Conservation (phyloP, 106 monocot species). For the Iris macrosiphon region DNA sequence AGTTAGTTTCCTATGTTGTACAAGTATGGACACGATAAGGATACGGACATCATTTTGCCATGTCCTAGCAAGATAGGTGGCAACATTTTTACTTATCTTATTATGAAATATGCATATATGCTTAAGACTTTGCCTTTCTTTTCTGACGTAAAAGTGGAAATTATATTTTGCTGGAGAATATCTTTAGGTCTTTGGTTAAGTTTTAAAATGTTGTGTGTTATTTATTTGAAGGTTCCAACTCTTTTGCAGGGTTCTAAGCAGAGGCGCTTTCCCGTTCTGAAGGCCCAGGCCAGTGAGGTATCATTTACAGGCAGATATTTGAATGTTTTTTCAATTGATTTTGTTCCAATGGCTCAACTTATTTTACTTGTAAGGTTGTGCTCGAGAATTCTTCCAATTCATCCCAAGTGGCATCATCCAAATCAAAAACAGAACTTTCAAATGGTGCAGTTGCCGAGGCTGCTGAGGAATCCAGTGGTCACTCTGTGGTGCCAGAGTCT, state of each 20-base stretch:
- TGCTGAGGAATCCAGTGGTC: slow-evolving; percentile 11
- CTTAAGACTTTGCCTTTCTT: too few relatives aligned
- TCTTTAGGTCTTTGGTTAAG: too few relatives aligned
- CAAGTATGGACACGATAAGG: too few relatives aligned
- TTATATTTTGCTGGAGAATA: too few relatives aligned
- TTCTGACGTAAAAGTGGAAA: too few relatives aligned
- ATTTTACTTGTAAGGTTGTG: slow-evolving; percentile 12
- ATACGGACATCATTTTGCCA: too few relatives aligned
- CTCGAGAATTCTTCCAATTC: slow-evolving; percentile 30
- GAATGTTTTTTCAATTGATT: background rate
- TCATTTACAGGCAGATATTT: background rate
- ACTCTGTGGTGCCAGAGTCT: slow-evolving; percentile 19
- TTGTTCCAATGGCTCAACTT: background rate
- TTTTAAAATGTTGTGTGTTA: too few relatives aligned
- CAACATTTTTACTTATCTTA: too few relatives aligned
- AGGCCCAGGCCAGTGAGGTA: slow-evolving; percentile 32
- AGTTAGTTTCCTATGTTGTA: too few relatives aligned
- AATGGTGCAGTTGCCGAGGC: slow-evolving; percentile 8
- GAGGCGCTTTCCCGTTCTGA: slow-evolving; percentile 14
- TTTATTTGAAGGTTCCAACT: background rate
- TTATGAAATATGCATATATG: too few relatives aligned
- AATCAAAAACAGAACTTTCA: slow-evolving; percentile 5
- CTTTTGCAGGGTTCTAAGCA: slow-evolving; percentile 15
- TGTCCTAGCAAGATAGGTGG: too few relatives aligned
- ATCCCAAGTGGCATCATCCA: slow-evolving; percentile 5